Evolutionary conservation across 306 rosid genomes (phyloP).

Genomic region (Cercis canadensis): DNA sequence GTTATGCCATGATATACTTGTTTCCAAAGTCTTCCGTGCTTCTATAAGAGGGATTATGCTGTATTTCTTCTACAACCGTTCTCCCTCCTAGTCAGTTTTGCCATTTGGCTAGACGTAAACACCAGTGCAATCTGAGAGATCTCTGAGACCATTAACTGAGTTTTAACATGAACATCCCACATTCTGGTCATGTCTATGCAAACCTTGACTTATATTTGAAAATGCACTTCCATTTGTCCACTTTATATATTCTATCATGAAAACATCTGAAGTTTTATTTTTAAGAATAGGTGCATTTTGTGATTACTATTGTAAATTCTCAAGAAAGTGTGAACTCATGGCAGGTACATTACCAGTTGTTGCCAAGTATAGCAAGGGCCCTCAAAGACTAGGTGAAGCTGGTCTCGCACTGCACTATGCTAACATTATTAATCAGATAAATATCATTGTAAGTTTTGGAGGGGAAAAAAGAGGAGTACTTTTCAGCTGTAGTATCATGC

Average conservation of each 20-base stretch:
- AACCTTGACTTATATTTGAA: conserved; percentile 17
- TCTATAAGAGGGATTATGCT: conserved; percentile 10
- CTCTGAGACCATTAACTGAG: conserved; percentile 9
- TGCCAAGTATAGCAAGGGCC: conserved; percentile 40
- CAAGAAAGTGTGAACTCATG: conserved; percentile 39
- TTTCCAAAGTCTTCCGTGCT: conserved; percentile 2
- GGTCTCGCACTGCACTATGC: conserved; percentile 98
- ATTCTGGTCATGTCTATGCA: conserved; percentile 2
- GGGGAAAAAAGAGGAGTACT: too few relatives aligned
- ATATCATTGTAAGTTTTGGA: conserved; percentile 71
- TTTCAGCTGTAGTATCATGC: too few relatives aligned
- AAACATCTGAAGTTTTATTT: conserved; percentile 1
- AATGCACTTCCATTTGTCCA: conserved; percentile 1
- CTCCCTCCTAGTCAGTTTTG: not conserved
- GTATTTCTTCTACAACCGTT: not conserved
- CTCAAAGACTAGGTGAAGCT: conserved; percentile 76
- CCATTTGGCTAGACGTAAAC: conserved; percentile 9
- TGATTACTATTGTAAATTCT: conserved; percentile 19
- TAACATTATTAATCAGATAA: conserved; percentile 79
- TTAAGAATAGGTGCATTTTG: conserved; percentile 18
- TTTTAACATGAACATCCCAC: conserved; percentile 5
- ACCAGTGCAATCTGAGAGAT: conserved; percentile 19
- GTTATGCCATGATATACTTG: too few relatives aligned
- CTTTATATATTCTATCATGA: conserved; percentile 12
- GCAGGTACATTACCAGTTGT: conserved; percentile 44